Conservation (phyloP, 2,329 filamentous ascomycete species). For the Teratosphaeria viscida region DNA sequence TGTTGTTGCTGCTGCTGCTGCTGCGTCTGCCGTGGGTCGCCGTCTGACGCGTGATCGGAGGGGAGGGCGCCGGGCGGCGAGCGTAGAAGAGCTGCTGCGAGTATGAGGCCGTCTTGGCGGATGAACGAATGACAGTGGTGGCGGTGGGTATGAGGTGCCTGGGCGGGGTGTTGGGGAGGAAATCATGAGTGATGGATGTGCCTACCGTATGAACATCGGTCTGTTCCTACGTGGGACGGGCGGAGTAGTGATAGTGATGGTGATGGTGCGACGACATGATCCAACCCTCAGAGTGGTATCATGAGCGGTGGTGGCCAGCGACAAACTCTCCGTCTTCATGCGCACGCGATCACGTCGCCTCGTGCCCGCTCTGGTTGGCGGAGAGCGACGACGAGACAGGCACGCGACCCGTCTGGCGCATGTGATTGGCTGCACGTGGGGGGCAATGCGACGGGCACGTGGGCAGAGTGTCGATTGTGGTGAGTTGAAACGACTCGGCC, state of each 20-base stretch:
- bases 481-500: neutral
- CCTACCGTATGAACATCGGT: neutral
- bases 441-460: neutral
- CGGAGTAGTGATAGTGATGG: neutral
- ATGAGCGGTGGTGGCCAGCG: neutral
- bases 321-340: neutral
- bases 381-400: neutral
- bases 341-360: neutral
- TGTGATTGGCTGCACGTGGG: neutral
- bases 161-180: neutral
- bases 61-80: constrained; percentile 4
- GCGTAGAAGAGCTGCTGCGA: constrained; percentile 15
- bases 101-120: constrained; percentile 11
- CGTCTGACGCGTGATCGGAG: constrained; percentile 3
- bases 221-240: neutral
- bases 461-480: neutral
- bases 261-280: no score
- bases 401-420: neutral
- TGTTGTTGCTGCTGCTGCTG: neutral
- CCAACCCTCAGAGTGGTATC: no score
- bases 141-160: no score
- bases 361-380: neutral
- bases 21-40: neutral
- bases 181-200: neutral
- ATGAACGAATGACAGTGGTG: neutral